Evolutionary conservation across 805 yeast species (phyloP).

Genomic region (Metschnikowia drakensbergensis): DNA sequence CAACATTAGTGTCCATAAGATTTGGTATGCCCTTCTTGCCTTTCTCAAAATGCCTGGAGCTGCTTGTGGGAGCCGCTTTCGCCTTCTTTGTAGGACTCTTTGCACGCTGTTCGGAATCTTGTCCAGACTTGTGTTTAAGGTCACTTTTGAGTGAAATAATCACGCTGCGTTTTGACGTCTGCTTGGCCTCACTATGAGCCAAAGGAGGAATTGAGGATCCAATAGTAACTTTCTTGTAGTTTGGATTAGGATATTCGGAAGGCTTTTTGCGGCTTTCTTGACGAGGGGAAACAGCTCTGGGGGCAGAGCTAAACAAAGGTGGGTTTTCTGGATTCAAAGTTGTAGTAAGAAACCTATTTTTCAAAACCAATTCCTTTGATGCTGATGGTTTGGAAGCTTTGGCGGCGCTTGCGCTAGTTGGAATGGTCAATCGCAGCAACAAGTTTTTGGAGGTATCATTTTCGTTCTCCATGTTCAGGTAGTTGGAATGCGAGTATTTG

Average conservation of each 20-base stretch:
- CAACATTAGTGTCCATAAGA: conserved; percentile 6
- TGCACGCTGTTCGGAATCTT: background rate
- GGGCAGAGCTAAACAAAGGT: conserved; percentile 18
- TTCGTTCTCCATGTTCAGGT: conserved; percentile 2
- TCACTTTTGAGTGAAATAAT: conserved; percentile 3
- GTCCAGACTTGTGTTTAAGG: conserved; percentile 4
- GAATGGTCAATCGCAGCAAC: conserved; percentile 24
- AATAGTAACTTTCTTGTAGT: conserved; percentile 16
- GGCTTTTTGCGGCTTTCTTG: conserved; percentile 13
- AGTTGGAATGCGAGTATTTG: conserved; percentile 8
- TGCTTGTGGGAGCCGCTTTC: background rate
- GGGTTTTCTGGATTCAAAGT: conserved; percentile 32
- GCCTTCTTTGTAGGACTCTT: conserved; percentile 2
- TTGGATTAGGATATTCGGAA: conserved; percentile 8
- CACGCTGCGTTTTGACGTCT: conserved; percentile 3
- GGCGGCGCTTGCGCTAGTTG: conserved; percentile 31
- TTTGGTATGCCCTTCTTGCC: background rate
- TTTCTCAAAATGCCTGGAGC: background rate
- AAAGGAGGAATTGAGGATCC: background rate
- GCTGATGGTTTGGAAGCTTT: conserved; percentile 15
- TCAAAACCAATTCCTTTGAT: conserved; percentile 10
- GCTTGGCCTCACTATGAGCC: background rate
- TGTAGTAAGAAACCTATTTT: conserved; percentile 35
- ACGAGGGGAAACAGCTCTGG: conserved; percentile 7
- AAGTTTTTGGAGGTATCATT: background rate